phyloP scores from a whole-genome alignment of 2,329 filamentous ascomycete species.

The Xylaria hypoxylon region DNA sequence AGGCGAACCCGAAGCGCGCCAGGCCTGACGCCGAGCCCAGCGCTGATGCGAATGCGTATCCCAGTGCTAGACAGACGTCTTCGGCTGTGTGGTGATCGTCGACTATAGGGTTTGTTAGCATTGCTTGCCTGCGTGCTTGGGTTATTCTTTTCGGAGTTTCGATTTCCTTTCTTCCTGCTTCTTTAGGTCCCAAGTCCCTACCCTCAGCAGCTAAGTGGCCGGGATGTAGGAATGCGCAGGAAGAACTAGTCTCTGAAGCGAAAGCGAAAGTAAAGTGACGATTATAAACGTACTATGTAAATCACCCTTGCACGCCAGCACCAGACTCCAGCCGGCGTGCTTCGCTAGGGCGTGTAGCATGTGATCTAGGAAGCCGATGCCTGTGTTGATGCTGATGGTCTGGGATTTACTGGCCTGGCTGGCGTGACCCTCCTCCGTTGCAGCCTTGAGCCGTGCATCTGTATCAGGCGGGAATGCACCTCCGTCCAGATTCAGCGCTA shows the following conservation, averaged over 20 bases:
- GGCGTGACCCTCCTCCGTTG: constrained; percentile 76
- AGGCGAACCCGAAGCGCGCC: constrained; percentile 90
- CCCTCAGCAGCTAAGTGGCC: neutral
- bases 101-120: constrained; percentile 64
- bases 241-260: neutral
- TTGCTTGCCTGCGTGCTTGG: neutral
- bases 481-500: constrained; percentile 93
- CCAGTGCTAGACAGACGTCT: constrained; percentile 92
- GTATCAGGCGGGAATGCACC: constrained; percentile 77
- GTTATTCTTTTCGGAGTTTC: constrained; percentile 4
- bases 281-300: constrained; percentile 76
- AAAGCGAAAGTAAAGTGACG: neutral
- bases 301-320: constrained; percentile 85
- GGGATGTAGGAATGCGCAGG: neutral
- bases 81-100: constrained; percentile 99
- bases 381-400: constrained; percentile 87
- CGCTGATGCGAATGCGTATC: constrained; percentile 83
- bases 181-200: neutral
- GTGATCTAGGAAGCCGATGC: constrained; percentile 97
- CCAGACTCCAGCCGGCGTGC: constrained; percentile 93
- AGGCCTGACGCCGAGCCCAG: constrained; percentile 83
- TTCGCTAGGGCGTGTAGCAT: constrained; percentile 98
- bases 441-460: constrained; percentile 65
- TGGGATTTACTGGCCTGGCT: constrained; percentile 86
- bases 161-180: neutral